phyloP scores from a whole-genome alignment of 192 early-diverging fungal species.

The Dissophora globulifera region DNA sequence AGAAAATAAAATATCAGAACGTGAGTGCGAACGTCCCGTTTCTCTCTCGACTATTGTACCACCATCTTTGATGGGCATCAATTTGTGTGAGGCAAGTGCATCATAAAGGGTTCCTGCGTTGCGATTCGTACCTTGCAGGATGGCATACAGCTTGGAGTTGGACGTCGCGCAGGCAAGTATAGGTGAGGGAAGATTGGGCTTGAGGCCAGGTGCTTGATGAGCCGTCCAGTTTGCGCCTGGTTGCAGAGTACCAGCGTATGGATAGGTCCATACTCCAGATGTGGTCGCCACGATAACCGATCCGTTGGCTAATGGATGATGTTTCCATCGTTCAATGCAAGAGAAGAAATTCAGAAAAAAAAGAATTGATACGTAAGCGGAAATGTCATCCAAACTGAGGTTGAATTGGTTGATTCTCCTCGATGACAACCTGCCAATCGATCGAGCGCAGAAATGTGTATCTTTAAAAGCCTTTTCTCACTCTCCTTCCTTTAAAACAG shows the following conservation, averaged over 20 bases:
- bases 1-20: neutral
- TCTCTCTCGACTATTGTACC: no score
- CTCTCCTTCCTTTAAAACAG: neutral
- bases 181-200: conserved; percentile 6
- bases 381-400: no score
- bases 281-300: conserved; percentile 9
- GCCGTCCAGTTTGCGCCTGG: neutral
- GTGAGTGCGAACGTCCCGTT: no score
- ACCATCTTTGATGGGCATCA: no score
- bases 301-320: conserved; percentile 20
- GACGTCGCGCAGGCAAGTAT: conserved; percentile 8
- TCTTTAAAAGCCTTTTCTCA: neutral
- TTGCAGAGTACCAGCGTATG: neutral
- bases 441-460: no score
- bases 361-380: no score
- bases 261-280: neutral
- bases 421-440: neutral
- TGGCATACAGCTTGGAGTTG: conserved; percentile 15
- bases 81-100: neutral
- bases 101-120: neutral
- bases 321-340: no score
- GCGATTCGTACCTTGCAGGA: conserved; percentile 21
- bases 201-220: neutral
- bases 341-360: neutral
- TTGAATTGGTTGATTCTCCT: no score